Evolutionary conservation across 1,284 basidiomycete genomes (phyloP), one percentile per base, ranked within the genome.

Genomic region (Rhodotorula sp.): DNA sequence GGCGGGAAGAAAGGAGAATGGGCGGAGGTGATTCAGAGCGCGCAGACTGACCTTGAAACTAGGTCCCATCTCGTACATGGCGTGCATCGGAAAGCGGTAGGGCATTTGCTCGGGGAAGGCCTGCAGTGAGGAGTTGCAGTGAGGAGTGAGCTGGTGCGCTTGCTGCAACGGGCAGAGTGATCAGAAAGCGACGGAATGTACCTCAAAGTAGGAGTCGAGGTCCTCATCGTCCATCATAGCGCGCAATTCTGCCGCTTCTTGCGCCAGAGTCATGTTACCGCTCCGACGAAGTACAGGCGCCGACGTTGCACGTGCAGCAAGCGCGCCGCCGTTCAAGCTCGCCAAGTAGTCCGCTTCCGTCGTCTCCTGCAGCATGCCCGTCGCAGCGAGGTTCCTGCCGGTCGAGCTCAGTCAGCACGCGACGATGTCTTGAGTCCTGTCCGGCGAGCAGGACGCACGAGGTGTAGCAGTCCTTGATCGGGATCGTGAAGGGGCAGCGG

Each of bases 51-150:
- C 57, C 25, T 58, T 58, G 64, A 58, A 58, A n/a, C 56, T 59
- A 23, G 50, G 49, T 23, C 44, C 57, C n/a, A 3, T 7, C 41
- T 44, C 8, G 57, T n/a, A 58, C n/a, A n/a, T 17, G 14, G 45
- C 45, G 57, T 58, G 25, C n/a, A 27, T 17, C 4, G 57, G 44
- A n/a, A 58, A 70, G 12, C 65, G 58, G 27, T 48, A 46, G 4
- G 54, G 34, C 7, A 52, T 52, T 34, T 74, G 67, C 16, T 75
- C 71, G 7, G 74, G 74, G 66, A 75, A 75, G 2, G 54, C 62
- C n/a, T 54, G 53, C n/a, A 34, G 34, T 34, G 34, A 34, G 34
- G 34, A 34, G 34, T 34, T 34, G 5, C 34, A 34, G 34, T 34
- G 34, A 34, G 34, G 34, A 34, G 34, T 34, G 34, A 34, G 34